Percentiles rank a stretch among this genome's conserved stretches.
These are phyloP conservation scores for Fusarium armeniacum DNA, from an alignment of 2,329 filamentous ascomycete species.

Conservation along the genomic window DNA sequence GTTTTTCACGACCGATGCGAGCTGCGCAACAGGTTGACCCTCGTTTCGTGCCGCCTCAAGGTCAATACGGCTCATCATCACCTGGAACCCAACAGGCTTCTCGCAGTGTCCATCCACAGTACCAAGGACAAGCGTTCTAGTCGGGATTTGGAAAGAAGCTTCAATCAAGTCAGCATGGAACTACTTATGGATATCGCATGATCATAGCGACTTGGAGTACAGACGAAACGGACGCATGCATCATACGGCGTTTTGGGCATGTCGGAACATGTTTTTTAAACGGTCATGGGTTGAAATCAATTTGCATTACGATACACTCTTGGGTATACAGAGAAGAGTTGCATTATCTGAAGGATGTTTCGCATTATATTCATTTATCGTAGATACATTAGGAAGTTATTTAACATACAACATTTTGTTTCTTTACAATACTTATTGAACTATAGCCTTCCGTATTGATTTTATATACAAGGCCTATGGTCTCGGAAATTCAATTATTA, in stretches of 20 bases:
- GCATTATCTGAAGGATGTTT: slow-evolving; percentile 19
- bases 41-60: slow-evolving; percentile 51
- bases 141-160: not conserved
- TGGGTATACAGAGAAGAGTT: slow-evolving; percentile 28
- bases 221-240: slow-evolving; percentile 34
- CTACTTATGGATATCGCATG: slow-evolving; percentile 25
- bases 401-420: slow-evolving; percentile 7
- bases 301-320: slow-evolving; percentile 38
- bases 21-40: slow-evolving; percentile 50
- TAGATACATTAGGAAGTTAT: slow-evolving; percentile 24
- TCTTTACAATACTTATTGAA: not conserved
- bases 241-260: slow-evolving; percentile 41
- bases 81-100: slow-evolving; percentile 36
- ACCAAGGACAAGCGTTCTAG: slow-evolving; percentile 58
- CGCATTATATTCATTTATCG: slow-evolving; percentile 13
- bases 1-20: slow-evolving; percentile 54
- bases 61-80: slow-evolving; percentile 50
- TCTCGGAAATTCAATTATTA: not conserved
- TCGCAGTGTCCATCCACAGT: slow-evolving; percentile 49
- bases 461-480: not conserved
- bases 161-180: not conserved
- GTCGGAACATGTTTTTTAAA: slow-evolving; percentile 26
- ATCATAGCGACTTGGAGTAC: slow-evolving; percentile 29
- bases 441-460: not conserved
- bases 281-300: slow-evolving; percentile 25